Evolutionary conservation across 1,284 basidiomycete species (phyloP).

Genomic region (Clitocybe nebularis): DNA sequence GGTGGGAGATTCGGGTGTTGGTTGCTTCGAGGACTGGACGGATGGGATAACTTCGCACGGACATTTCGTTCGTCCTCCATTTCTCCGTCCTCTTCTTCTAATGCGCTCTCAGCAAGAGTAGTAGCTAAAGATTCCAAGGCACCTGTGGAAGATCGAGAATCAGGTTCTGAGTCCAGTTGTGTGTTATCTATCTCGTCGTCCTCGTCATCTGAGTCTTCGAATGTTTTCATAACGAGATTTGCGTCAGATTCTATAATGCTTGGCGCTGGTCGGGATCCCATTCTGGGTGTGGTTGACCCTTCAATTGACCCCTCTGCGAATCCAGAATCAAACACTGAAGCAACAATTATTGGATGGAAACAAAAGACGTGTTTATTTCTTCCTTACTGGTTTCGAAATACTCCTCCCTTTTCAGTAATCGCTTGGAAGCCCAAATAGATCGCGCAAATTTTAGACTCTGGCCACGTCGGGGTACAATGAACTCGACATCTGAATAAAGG

Average conservation of each 20-base stretch:
- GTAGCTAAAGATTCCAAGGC: constrained; percentile 7
- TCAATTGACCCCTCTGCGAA: constrained; percentile 51
- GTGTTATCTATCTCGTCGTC: constrained; percentile 35
- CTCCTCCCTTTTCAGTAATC: constrained; percentile 65
- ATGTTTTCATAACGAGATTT: constrained; percentile 31
- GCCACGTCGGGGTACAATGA: constrained; percentile 58
- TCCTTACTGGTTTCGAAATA: constrained; percentile 69
- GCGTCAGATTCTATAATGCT: constrained; percentile 18
- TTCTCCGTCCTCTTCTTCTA: constrained; percentile 23
- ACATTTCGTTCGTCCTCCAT: constrained; percentile 23
- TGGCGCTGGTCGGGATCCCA: constrained; percentile 7
- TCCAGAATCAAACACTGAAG: constrained; percentile 64
- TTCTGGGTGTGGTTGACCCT: constrained; percentile 7
- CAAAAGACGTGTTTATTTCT: background rate
- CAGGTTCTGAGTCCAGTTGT: constrained; percentile 24
- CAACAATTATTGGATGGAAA: background rate
- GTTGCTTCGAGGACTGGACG: constrained; percentile 20
- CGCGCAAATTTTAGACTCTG: constrained; percentile 35
- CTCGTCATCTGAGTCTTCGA: constrained; percentile 64
- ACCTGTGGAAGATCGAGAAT: constrained; percentile 12
- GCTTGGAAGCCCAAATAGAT: constrained; percentile 63
- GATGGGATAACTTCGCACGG: constrained; percentile 18
- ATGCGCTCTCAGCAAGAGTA: constrained; percentile 12
- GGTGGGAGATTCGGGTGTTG: constrained; percentile 2
- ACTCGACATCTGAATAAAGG: constrained; percentile 79